These are phyloP conservation scores for Candida pseudoviswanathii DNA, from an alignment of 1,139 yeast genomes.

Conservation along the genomic window DNA sequence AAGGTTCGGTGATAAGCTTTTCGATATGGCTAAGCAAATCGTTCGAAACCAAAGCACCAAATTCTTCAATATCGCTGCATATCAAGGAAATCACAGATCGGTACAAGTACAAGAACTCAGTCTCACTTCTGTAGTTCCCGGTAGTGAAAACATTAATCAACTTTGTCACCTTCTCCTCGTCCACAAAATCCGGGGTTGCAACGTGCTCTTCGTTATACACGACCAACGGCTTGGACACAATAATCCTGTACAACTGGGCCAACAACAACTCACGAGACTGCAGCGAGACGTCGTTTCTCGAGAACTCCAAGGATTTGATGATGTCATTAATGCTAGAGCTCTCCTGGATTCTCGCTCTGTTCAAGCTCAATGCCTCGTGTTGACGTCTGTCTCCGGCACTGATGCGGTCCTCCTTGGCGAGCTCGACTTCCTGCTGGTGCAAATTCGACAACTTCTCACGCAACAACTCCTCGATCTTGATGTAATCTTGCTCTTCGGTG, in stretches of 20 bases:
- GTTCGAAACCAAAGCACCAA: conserved; percentile 46
- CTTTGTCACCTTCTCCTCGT: conserved; percentile 38
- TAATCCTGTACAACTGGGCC: conserved; percentile 52
- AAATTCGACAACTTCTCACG: conserved; percentile 38
- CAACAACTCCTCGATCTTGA: conserved; percentile 43
- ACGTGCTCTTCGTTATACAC: conserved; percentile 40
- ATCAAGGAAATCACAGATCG: conserved; percentile 47
- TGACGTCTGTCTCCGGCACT: conserved; percentile 31
- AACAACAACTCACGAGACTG: conserved; percentile 52
- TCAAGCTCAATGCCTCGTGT: conserved; percentile 32
- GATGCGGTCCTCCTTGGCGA: conserved; percentile 17
- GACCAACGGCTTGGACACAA: conserved; percentile 45
- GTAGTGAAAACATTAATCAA: conserved; percentile 34
- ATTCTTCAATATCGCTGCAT: conserved; percentile 54
- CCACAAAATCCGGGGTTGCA: conserved; percentile 35
- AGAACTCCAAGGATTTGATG: conserved; percentile 37
- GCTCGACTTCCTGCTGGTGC: conserved; percentile 23
- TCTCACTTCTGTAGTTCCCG: conserved; percentile 41
- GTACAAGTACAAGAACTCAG: conserved; percentile 45
- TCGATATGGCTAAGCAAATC: conserved; percentile 40
- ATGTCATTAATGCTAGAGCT: conserved; percentile 45
- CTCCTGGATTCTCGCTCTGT: conserved; percentile 38
- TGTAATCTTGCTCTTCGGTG: conserved; percentile 42
- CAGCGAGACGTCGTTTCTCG: conserved; percentile 50
- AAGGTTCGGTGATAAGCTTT: conserved; percentile 36